These are phyloP conservation scores for Cladophialophora psammophila DNA, from an alignment of 2,329 filamentous ascomycete genomes.

Conservation along the genomic window DNA sequence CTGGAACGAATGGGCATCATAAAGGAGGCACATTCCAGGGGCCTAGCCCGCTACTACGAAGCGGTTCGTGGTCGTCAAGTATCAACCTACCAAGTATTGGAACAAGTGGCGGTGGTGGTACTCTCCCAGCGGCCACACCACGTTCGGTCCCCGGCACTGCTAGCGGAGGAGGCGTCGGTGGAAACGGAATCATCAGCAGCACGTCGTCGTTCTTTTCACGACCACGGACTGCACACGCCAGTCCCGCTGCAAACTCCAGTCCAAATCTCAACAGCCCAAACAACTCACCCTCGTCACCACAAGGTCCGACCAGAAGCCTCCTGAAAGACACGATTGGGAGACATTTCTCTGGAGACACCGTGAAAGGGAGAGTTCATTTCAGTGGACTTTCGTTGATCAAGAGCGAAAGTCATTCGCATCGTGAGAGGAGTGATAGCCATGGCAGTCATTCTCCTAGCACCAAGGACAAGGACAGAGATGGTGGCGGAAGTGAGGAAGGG, in stretches of 20 bases:
- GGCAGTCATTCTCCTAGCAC: slow-evolving; percentile 30
- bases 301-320: slow-evolving; percentile 22
- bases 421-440: slow-evolving; percentile 42
- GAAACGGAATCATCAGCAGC: slow-evolving; percentile 5
- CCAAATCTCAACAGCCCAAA: slow-evolving; percentile 4
- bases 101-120: not conserved
- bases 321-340: slow-evolving; percentile 39
- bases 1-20: slow-evolving; percentile 26
- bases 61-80: slow-evolving; percentile 29
- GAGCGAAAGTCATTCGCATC: slow-evolving; percentile 27
- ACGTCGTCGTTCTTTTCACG: slow-evolving; percentile 4
- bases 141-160: slow-evolving; percentile 10
- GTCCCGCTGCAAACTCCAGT: slow-evolving; percentile 1
- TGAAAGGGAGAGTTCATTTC: slow-evolving; percentile 36
- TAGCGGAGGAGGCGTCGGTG: not conserved
- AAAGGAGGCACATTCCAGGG: slow-evolving; percentile 26
- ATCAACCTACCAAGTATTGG: slow-evolving; percentile 20
- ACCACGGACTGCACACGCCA: slow-evolving; percentile 14
- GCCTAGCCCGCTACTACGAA: slow-evolving; percentile 28
- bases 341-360: slow-evolving; percentile 34
- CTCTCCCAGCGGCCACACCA: not conserved
- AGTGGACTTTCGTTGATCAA: slow-evolving; percentile 29
- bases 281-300: slow-evolving; percentile 21
- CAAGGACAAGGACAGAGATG: slow-evolving; percentile 16
- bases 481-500: not conserved